These are phyloP conservation scores for Daldinia eschscholtzii DNA, from an alignment of 2,329 filamentous ascomycete genomes.

Conservation along the genomic window DNA sequence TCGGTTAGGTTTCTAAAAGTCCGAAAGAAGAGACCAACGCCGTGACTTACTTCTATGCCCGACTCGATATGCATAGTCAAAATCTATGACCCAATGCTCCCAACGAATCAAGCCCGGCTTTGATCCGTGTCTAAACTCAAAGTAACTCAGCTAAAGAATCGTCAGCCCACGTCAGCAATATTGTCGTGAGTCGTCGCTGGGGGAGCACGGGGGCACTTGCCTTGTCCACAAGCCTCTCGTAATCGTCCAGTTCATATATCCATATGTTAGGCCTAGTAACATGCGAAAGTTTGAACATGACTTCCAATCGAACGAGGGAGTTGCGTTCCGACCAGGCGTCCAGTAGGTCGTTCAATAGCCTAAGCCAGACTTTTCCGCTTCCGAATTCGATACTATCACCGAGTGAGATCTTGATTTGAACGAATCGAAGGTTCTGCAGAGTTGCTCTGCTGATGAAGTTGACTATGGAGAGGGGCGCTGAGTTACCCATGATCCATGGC, in stretches of 20 bases:
- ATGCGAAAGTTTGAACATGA: constrained; percentile 52
- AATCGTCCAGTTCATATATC: constrained; percentile 45
- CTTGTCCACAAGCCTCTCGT: constrained; percentile 42
- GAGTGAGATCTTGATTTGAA: constrained; percentile 52
- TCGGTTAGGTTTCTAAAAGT: constrained; percentile 25
- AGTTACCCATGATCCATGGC: constrained; percentile 51
- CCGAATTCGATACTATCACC: constrained; percentile 47
- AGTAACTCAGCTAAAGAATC: constrained; percentile 43
- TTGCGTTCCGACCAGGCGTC: constrained; percentile 48
- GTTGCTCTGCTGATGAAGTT: constrained; percentile 51
- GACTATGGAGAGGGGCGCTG: constrained; percentile 46
- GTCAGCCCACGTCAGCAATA: constrained; percentile 10
- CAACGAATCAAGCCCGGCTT: constrained; percentile 46
- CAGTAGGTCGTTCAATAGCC: constrained; percentile 48
- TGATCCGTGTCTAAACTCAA: constrained; percentile 46
- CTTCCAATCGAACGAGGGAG: constrained; percentile 47
- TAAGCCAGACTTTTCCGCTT: constrained; percentile 49
- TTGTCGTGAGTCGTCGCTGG: background rate
- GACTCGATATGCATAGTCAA: constrained; percentile 46
- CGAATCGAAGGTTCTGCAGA: constrained; percentile 51
- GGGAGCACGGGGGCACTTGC: constrained; percentile 30
- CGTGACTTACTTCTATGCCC: constrained; percentile 47
- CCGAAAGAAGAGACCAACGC: background rate
- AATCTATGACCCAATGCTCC: constrained; percentile 51
- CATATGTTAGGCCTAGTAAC: constrained; percentile 40